These are phyloP conservation scores for Omphalotus olearius DNA, from an alignment of 1,284 basidiomycete species.

Conservation along the genomic window DNA sequence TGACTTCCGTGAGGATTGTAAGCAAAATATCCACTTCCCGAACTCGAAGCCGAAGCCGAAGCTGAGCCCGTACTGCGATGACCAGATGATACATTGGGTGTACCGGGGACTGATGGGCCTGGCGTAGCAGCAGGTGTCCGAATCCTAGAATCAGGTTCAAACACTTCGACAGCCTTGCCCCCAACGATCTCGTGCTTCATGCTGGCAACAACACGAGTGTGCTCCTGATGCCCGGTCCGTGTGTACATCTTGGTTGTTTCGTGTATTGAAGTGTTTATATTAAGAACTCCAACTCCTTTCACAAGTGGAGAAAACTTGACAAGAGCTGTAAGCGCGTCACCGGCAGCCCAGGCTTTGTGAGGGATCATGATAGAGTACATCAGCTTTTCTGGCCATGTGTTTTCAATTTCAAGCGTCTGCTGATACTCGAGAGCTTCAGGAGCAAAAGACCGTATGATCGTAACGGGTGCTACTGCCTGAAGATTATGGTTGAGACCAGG, in stretches of 20 bases:
- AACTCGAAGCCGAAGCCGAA: neutral
- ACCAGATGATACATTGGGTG: constrained; percentile 28
- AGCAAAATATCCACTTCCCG: constrained; percentile 17
- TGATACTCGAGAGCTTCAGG: constrained; percentile 89
- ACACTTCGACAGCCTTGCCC: constrained; percentile 51
- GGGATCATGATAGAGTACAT: constrained; percentile 88
- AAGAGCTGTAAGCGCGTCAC: constrained; percentile 76
- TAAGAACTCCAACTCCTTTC: constrained; percentile 78
- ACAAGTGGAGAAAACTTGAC: constrained; percentile 85
- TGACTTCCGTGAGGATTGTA: constrained; percentile 14
- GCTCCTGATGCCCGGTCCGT: constrained; percentile 54
- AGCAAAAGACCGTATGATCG: constrained; percentile 70
- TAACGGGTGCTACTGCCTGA: constrained; percentile 56
- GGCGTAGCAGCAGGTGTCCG: constrained; percentile 12
- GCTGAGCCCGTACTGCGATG: constrained; percentile 17
- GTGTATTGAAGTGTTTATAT: constrained; percentile 66
- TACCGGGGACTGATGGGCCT: constrained; percentile 14
- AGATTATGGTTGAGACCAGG: constrained; percentile 75
- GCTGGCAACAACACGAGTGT: constrained; percentile 58
- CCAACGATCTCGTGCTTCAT: constrained; percentile 70
- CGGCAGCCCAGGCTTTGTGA: constrained; percentile 89
- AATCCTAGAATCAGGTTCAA: constrained; percentile 26
- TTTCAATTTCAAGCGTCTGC: constrained; percentile 91
- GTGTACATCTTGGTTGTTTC: constrained; percentile 71
- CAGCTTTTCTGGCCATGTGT: constrained; percentile 94